phyloP scores from a whole-genome alignment of 1,284 basidiomycete species.

The Apiotrichum montevideense region DNA sequence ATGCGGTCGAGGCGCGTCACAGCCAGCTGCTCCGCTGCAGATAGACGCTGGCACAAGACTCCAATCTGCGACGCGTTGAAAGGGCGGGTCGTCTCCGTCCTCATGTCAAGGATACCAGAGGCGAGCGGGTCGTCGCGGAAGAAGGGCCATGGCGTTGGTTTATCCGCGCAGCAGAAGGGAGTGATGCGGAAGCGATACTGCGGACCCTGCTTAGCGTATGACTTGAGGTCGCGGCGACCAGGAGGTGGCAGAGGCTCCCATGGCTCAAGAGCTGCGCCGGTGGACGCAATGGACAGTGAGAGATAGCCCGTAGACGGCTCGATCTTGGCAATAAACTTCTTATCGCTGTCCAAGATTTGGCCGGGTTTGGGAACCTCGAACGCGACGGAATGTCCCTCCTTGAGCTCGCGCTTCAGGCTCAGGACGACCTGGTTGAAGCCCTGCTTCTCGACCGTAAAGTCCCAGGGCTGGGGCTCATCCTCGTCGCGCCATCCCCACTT shows the following conservation, averaged over 20 bases:
- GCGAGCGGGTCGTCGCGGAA: slow-evolving; percentile 29
- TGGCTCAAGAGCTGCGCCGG: background rate
- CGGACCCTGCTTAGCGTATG: background rate
- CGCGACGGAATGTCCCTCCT: background rate
- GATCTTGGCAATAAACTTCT: slow-evolving; percentile 9
- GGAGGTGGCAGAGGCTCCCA: slow-evolving; percentile 4
- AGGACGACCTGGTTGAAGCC: background rate
- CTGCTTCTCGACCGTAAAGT: slow-evolving; percentile 13
- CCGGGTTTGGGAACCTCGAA: background rate
- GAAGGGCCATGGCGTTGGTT: slow-evolving; percentile 29
- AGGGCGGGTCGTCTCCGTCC: slow-evolving; percentile 6
- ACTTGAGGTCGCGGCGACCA: background rate
- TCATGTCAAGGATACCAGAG: slow-evolving; percentile 22
- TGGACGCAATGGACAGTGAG: background rate
- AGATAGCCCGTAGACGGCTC: slow-evolving; percentile 16
- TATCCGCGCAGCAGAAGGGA: slow-evolving; percentile 27
- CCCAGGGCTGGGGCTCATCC: slow-evolving; percentile 20
- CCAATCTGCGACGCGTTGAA: slow-evolving; percentile 22
- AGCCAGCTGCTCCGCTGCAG: slow-evolving; percentile 9
- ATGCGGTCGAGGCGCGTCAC: slow-evolving; percentile 16
- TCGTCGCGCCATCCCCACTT: slow-evolving; percentile 20
- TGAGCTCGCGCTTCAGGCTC: background rate
- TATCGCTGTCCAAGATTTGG: background rate
- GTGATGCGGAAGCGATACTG: slow-evolving; percentile 20
- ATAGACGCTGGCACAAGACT: slow-evolving; percentile 21